Evolutionary conservation across 2,329 filamentous ascomycete species (phyloP), one percentile per base, ranked within the genome.

Genomic region (Pestalotiopsis sp.): DNA sequence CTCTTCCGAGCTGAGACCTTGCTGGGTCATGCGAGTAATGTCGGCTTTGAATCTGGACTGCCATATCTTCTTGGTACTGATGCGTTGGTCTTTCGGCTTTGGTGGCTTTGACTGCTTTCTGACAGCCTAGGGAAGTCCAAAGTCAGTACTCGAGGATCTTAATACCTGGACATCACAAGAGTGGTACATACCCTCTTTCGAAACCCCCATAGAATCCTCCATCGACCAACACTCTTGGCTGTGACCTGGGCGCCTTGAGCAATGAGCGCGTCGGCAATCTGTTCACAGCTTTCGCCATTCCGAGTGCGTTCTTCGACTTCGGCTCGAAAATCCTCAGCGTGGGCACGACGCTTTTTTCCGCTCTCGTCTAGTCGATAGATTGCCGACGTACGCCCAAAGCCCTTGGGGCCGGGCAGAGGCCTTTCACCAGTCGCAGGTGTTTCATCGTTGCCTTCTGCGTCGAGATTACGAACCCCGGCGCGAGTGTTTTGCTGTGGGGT

Each of bases 281-380:
- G 67, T 39, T 72, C 69, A 65, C 72, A 73, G 38, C 70, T 73
- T 66, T 72, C 71, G 31, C 72, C 72, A 58, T 69, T 64, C 45
- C 69, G 45, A 1, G 71, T 73, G 9, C 71, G 70, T 1, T 68
- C 64, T 39, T 70, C 71, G 5, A 72, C 70, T 36, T 72, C 68
- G 39, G 64, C 45, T 65, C 68, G 67, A 64, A 73, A 73, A 6
- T 68, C 64, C 17, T 71, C 72, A 49, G 70, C 59, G 17, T 69
- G 71, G 1, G 68, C 65, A n/a, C 60, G 58, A 7, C 62, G 52
- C 27, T 58, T 62, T 6, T n/a, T 31, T 14, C 59, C 64, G 7
- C 52, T 52, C 5, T 25, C 58, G 14, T 64, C 64, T 17, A 62
- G 12, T 14, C 36, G 45, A 41, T 59, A 36, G 38, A 69, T 41